Evolutionary conservation across 2,329 filamentous ascomycete genomes (phyloP).

Genomic region (Claviceps pusilla): DNA sequence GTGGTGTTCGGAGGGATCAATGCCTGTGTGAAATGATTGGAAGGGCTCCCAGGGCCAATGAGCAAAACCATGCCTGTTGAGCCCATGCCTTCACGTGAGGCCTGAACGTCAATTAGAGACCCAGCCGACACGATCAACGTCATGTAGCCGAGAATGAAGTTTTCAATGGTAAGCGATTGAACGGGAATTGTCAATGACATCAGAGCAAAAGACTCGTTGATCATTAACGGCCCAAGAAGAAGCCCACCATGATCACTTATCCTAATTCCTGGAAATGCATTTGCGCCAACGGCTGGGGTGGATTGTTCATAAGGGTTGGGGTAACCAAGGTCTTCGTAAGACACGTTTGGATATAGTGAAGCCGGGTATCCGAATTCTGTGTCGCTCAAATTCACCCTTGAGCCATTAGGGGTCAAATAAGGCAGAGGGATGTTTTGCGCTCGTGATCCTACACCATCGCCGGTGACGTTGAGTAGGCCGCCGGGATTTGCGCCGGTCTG

Average conservation of each 20-base stretch:
- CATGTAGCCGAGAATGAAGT: conserved; percentile 65
- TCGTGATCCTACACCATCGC: conserved; percentile 19
- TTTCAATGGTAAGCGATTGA: conserved; percentile 39
- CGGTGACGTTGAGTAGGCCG: conserved; percentile 52
- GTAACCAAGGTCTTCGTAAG: conserved; percentile 36
- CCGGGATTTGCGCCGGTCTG: conserved; percentile 32
- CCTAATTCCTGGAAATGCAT: conserved; percentile 34
- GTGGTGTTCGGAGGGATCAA: conserved; percentile 32
- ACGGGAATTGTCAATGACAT: conserved; percentile 72
- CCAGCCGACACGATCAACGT: conserved; percentile 60
- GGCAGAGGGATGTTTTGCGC: conserved; percentile 43
- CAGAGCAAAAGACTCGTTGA: conserved; percentile 61
- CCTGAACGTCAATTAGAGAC: conserved; percentile 46
- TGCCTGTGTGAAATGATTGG: conserved; percentile 45
- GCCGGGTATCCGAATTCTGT: conserved; percentile 52
- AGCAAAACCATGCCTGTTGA: conserved; percentile 55
- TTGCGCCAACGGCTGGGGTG: conserved; percentile 28
- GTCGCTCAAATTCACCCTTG: conserved; percentile 45
- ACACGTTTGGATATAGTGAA: conserved; percentile 63
- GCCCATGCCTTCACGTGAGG: conserved; percentile 54
- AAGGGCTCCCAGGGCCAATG: conserved; percentile 49
- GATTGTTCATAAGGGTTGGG: conserved; percentile 26
- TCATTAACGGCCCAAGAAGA: conserved; percentile 58
- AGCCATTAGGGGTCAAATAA: conserved; percentile 41
- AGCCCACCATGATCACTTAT: conserved; percentile 41